Evolutionary conservation across 768 basidiomycete genomes (phyloP), one percentile per base, ranked within the genome.

Genomic region (Agrocybe pediades): DNA sequence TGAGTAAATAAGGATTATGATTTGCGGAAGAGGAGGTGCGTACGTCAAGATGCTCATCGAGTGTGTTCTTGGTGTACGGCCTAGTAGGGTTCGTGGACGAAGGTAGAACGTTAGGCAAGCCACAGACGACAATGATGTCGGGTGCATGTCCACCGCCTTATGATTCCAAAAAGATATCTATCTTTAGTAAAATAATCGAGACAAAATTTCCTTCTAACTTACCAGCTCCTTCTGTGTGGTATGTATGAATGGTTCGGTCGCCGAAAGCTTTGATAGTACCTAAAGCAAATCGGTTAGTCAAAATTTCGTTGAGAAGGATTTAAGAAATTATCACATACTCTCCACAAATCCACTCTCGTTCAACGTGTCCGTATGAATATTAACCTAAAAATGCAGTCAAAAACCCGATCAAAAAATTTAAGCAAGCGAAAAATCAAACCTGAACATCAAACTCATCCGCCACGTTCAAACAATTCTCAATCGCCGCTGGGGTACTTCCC

Each of bases 301-400:
- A 27, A 17, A 11, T n/a, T 15, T 15, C 13, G n/a, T n/a, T n/a
- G n/a, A n/a, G n/a, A n/a, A n/a, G n/a, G n/a, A n/a, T n/a, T n/a
- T n/a, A n/a, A n/a, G n/a, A n/a, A n/a, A n/a, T n/a, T n/a, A n/a
- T 13, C 16, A 69, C 84, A 40, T 63, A 92, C 93, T 88, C 70
- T 99, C 93, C 6, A 98, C 93, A 65, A 96, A 98, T 1, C 95
- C 96, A 57, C 92, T 93, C 74, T 99, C 97, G 67, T 98, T 98
- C 54, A 98, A 71, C 0, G 96, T 98, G 66, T 98, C 97, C 0
- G 95, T 95, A 66, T 99, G 97, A 33, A 99, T 97, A 68, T 95
- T 95, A 49, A 92, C 83, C 84, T 88, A 26, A 9, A 20, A 4
- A 29, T 42, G n/a, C n/a, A n/a, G n/a, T n/a, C 44, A 42, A 23